Conservation (phyloP, 73 alveolate genomes). For the Breviolum minutum region DNA sequence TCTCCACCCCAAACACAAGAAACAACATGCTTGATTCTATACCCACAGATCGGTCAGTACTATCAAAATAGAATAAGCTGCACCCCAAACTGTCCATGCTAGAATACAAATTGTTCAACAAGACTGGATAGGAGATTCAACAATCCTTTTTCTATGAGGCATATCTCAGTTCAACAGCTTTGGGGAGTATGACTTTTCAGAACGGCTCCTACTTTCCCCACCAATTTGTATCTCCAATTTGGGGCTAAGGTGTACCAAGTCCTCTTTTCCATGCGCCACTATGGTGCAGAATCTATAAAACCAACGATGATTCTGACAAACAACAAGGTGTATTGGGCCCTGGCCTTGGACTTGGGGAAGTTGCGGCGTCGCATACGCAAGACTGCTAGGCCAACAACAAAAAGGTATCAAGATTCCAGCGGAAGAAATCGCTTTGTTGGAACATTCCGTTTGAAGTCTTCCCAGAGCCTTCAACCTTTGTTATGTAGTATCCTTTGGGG, state of each 20-base stretch:
- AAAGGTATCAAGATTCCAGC: not conserved
- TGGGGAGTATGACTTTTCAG: too few relatives aligned
- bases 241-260: not conserved
- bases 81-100: too few relatives aligned
- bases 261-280: not conserved
- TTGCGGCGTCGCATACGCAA: not conserved
- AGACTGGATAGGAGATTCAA: too few relatives aligned
- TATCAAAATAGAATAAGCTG: too few relatives aligned
- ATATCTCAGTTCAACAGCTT: too few relatives aligned
- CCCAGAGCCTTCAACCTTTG: not conserved
- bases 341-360: not conserved
- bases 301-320: conserved; percentile 1
- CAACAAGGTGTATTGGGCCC: conserved; percentile 8
- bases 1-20: too few relatives aligned
- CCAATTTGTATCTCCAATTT: too few relatives aligned
- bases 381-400: not conserved
- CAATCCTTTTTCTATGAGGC: too few relatives aligned
- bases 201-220: too few relatives aligned
- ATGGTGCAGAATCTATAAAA: not conserved
- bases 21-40: too few relatives aligned
- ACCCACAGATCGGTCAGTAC: too few relatives aligned
- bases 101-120: too few relatives aligned
- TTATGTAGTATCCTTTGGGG: not conserved
- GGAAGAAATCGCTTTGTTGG: not conserved
- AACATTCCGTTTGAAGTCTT: not conserved